phyloP scores from a whole-genome alignment of 805 yeast genomes.

The Ogataea saltuana region DNA sequence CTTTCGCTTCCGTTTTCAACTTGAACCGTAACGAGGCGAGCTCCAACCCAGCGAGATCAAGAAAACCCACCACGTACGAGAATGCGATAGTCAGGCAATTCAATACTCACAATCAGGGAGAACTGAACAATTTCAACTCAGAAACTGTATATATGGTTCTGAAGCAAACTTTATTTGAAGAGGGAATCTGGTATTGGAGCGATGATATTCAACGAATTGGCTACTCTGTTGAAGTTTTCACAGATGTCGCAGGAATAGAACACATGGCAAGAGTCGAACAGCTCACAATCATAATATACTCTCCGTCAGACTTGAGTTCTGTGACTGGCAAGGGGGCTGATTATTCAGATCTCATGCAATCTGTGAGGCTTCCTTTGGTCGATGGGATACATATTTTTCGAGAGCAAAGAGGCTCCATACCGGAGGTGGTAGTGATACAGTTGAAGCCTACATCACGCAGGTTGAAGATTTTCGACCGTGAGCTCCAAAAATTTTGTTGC shows the following conservation, averaged over 20 bases:
- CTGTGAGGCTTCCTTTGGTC: conserved; percentile 45
- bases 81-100: conserved; percentile 44
- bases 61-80: conserved; percentile 57
- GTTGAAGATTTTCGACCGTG: conserved; percentile 36
- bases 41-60: conserved; percentile 61
- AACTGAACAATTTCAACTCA: no score
- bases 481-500: conserved; percentile 18
- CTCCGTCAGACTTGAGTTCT: conserved; percentile 66
- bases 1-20: conserved; percentile 41
- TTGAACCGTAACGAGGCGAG: conserved; percentile 44
- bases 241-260: conserved; percentile 51
- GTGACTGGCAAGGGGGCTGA: conserved; percentile 54
- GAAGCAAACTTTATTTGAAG: conserved; percentile 56
- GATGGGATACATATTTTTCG: conserved; percentile 51
- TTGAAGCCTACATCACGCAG: conserved; percentile 47
- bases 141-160: no score
- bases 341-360: conserved; percentile 39
- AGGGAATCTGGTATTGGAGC: conserved; percentile 47
- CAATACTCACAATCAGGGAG: conserved; percentile 23
- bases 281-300: conserved; percentile 55
- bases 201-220: conserved; percentile 39
- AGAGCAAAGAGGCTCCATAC: conserved; percentile 48
- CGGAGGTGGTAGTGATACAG: conserved; percentile 50
- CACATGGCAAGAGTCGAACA: conserved; percentile 40
- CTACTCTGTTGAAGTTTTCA: conserved; percentile 49